Evolutionary conservation across 768 basidiomycete species (phyloP), one percentile per base, ranked within the genome.

Genomic region (Lactifluus hygrophoroides): DNA sequence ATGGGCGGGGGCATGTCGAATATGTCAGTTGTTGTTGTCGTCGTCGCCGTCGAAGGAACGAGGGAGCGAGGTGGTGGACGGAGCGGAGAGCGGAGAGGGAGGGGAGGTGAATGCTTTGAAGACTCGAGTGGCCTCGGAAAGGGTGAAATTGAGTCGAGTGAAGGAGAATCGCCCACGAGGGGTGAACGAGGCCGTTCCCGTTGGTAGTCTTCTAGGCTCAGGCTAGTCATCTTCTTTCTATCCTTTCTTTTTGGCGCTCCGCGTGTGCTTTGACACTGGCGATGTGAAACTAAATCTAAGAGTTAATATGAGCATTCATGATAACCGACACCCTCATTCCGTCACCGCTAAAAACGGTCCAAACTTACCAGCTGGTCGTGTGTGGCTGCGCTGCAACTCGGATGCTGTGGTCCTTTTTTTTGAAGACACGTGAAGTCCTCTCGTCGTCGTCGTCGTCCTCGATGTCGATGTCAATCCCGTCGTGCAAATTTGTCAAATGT

Each of bases 141-240:
- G 45, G 65, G 65, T 51, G 68, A 60, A 57, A 35, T 17, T 54
- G 59, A 60, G 50, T 57, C n/a, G n/a, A n/a, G 48, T 32, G 32
- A 58, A 58, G 43, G 60, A 58, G 60, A 14, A 43, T 30, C 16
- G 64, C 45, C 69, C 71, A 72, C 69, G 69, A 67, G 70, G 70
- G 65, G 52, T 62, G 71, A 71, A 68, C 65, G 70, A 71, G 71
- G 70, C 64, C 54, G 66, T 10, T 10, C 69, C 64, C 54, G 66
- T 10, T 10, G 10, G 49, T 51, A 60, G 51, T 60, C 54, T 47
- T 19, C 50, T 61, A 50, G 53, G 47, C 44, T 56, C 57, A 23
- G 28, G 28, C 16, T 47, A 19, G 10, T 17, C 11, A 5, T 32
- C 46, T 7, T 28, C 11, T 1, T 17, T 8, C 17, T 7, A 5